phyloP scores from a whole-genome alignment of 208 protist genomes.

The Trichomonas vaginalis region DNA sequence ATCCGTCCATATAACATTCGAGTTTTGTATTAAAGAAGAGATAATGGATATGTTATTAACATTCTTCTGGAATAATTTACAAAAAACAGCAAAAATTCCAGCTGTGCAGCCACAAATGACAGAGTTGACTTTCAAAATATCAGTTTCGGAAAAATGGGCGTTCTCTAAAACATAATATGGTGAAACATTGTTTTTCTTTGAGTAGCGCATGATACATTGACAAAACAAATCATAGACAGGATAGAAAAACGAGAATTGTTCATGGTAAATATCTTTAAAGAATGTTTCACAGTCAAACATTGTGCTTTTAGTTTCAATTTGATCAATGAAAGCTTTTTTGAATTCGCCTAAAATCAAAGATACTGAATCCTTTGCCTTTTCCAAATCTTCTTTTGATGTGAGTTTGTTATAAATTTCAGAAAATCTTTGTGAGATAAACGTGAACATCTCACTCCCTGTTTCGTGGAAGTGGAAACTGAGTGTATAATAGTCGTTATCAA shows the following conservation, averaged over 20 bases:
- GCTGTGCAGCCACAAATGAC: neutral
- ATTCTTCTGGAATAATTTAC: neutral
- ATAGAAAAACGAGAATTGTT: neutral
- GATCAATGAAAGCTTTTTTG: neutral
- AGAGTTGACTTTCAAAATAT: neutral
- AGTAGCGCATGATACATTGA: neutral
- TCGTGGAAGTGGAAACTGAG: neutral
- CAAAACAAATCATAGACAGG: neutral
- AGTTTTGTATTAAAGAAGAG: neutral
- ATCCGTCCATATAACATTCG: neutral
- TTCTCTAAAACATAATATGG: neutral
- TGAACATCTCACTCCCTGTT: neutral
- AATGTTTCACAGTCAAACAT: neutral
- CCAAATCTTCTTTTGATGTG: neutral
- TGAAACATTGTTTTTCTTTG: neutral
- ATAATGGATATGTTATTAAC: neutral
- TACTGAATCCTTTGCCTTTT: neutral
- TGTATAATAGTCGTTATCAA: neutral
- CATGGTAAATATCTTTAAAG: neutral
- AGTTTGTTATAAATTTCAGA: neutral
- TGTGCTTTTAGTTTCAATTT: neutral
- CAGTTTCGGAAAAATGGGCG: neutral
- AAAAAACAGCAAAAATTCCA: neutral
- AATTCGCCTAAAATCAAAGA: neutral
- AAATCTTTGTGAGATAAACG: neutral